Evolutionary conservation across 495 filamentous ascomycete species (phyloP).

Genomic region (Daldinia concentrica): DNA sequence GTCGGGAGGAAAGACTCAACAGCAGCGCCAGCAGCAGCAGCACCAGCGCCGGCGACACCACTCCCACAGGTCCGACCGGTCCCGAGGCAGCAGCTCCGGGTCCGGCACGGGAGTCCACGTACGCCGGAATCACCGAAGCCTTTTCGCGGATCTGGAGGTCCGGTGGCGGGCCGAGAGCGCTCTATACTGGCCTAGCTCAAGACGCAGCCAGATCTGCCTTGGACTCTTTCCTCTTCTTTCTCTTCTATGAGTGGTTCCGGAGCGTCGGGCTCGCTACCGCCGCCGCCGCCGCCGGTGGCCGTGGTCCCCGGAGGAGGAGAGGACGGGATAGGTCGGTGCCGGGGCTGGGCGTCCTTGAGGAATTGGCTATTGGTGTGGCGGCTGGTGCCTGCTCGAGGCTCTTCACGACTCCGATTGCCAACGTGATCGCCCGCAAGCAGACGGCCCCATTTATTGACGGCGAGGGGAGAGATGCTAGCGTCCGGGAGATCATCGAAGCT

Average conservation of each 20-base stretch:
- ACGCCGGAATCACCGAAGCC: slow-evolving; percentile 72
- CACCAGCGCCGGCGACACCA: slow-evolving; percentile 15
- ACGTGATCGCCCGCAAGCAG: slow-evolving; percentile 85
- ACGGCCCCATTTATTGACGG: slow-evolving; percentile 63
- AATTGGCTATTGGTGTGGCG: slow-evolving; percentile 77
- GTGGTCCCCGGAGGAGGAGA: slow-evolving; percentile 3
- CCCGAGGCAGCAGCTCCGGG: slow-evolving; percentile 18
- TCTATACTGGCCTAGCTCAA: slow-evolving; percentile 78
- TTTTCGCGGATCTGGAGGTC: slow-evolving; percentile 73
- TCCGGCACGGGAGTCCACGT: slow-evolving; percentile 43
- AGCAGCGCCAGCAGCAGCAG: neutral
- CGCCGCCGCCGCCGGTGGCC: slow-evolving; percentile 48
- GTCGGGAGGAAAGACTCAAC: slow-evolving; percentile 48
- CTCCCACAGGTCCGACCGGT: slow-evolving; percentile 34
- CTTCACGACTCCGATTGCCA: slow-evolving; percentile 83
- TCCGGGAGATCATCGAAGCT: slow-evolving; percentile 67
- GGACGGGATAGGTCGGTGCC: slow-evolving; percentile 47
- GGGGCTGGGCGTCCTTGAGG: slow-evolving; percentile 72
- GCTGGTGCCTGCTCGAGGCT: slow-evolving; percentile 82
- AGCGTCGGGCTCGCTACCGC: slow-evolving; percentile 67
- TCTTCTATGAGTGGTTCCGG: slow-evolving; percentile 73
- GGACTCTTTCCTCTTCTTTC: slow-evolving; percentile 85
- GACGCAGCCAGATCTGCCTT: slow-evolving; percentile 78
- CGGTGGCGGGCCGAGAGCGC: slow-evolving; percentile 73
- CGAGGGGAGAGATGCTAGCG: slow-evolving; percentile 46